Conservation (phyloP, 495 filamentous ascomycete species). For the Neurospora discreta region DNA sequence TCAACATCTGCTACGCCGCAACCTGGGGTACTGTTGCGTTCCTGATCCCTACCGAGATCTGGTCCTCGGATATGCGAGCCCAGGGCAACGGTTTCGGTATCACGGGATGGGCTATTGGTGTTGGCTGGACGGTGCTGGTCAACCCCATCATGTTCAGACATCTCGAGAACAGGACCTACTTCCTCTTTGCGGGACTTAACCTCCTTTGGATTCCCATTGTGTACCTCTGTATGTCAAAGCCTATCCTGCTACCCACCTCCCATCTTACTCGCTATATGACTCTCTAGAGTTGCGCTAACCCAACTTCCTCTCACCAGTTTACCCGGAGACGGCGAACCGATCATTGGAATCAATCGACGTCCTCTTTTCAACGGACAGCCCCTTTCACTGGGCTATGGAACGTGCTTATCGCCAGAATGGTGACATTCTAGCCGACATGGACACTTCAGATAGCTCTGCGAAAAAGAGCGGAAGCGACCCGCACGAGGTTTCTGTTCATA, state of each 20-base stretch:
- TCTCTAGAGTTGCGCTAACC: constrained; percentile 1
- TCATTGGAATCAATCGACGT: constrained; percentile 63
- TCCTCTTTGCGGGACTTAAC: constrained; percentile 4
- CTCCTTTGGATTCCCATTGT: constrained; percentile 9
- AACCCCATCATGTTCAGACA: constrained; percentile 59
- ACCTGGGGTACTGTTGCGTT: constrained; percentile 11
- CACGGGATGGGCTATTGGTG: constrained; percentile 9
- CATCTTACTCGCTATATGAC: background rate
- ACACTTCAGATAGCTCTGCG: background rate
- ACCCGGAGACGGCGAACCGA: constrained; percentile 61
- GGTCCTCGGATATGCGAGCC: constrained; percentile 9
- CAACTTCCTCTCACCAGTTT: constrained; percentile 28
- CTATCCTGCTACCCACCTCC: background rate
- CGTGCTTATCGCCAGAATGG: constrained; percentile 7
- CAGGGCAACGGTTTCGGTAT: constrained; percentile 10
- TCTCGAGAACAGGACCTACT: constrained; percentile 25
- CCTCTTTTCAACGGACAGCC: constrained; percentile 38
- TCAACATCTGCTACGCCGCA: constrained; percentile 9
- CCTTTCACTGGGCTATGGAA: constrained; percentile 11
- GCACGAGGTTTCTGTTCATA: background rate
- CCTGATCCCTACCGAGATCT: constrained; percentile 9
- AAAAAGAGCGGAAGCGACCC: background rate
- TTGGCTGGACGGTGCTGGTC: constrained; percentile 49
- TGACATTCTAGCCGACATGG: background rate
- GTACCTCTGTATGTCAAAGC: constrained; percentile 5